A percentile compares a stretch with the other conserved stretches of the same genome.
Evolutionary conservation across 1,284 basidiomycete species (phyloP).

Genomic region (Gymnopus androsaceus): DNA sequence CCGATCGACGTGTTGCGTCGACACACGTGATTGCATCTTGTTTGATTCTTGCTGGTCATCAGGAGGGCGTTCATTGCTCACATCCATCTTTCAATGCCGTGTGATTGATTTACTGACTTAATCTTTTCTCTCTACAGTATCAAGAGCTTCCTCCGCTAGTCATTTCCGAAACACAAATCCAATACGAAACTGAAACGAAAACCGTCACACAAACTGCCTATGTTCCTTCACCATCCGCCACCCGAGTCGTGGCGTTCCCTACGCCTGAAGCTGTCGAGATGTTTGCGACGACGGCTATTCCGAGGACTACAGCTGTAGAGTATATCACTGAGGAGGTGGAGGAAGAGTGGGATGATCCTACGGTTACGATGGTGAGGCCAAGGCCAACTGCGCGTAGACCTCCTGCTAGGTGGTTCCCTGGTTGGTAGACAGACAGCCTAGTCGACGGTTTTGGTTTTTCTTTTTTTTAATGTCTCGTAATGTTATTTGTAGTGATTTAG

Average conservation of each 20-base stretch:
- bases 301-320: slow-evolving; percentile 71
- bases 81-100: slow-evolving; percentile 28
- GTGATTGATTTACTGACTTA: slow-evolving; percentile 41
- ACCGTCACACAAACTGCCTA: slow-evolving; percentile 64
- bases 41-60: slow-evolving; percentile 40
- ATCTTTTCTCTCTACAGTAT: slow-evolving; percentile 38
- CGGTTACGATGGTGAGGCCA: slow-evolving; percentile 30
- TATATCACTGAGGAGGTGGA: slow-evolving; percentile 56
- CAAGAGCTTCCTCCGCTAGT: slow-evolving; percentile 66
- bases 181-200: slow-evolving; percentile 66
- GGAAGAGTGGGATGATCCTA: no score
- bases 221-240: slow-evolving; percentile 75
- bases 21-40: slow-evolving; percentile 42
- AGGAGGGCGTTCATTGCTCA: slow-evolving; percentile 28
- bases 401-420: slow-evolving; percentile 43
- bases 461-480: slow-evolving; percentile 16
- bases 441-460: slow-evolving; percentile 10
- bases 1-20: slow-evolving; percentile 34
- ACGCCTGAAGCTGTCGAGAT: slow-evolving; percentile 62
- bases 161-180: slow-evolving; percentile 64
- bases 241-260: slow-evolving; percentile 72
- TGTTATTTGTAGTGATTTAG: slow-evolving; percentile 23
- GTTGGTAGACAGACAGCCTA: slow-evolving; percentile 37
- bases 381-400: slow-evolving; percentile 37
- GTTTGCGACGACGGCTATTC: slow-evolving; percentile 55